Percentiles rank a stretch among this genome's conserved stretches.
These are phyloP conservation scores for Globisporangium splendens DNA, from an alignment of 352 stramenopile genomes.

Conservation along the genomic window DNA sequence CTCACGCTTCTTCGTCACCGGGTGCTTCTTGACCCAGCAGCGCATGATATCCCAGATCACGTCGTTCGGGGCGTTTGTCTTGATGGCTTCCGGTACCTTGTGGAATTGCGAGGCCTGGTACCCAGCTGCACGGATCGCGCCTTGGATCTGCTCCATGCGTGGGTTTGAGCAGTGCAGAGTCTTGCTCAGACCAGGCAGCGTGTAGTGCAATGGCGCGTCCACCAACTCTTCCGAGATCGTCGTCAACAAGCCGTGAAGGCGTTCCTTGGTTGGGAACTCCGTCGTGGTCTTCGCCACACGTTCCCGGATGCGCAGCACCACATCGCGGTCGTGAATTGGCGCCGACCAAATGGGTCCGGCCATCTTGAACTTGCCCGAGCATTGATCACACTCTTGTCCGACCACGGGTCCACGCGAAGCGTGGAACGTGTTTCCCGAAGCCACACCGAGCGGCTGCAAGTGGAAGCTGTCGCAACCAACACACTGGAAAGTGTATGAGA, in stretches of 20 bases:
- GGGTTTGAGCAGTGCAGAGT: conserved; percentile 92
- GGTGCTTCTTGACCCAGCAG: conserved; percentile 94
- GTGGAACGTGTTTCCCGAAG: conserved; percentile 84
- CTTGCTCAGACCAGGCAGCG: conserved; percentile 90
- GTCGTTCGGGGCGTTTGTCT: conserved; percentile 97
- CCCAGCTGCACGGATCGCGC: conserved; percentile 94
- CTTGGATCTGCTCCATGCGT: conserved; percentile 92
- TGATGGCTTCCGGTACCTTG: conserved; percentile 97
- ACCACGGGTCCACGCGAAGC: conserved; percentile 73
- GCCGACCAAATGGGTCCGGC: conserved; percentile 97
- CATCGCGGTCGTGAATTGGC: conserved; percentile 93
- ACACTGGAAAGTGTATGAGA: conserved; percentile 89
- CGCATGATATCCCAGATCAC: conserved; percentile 98
- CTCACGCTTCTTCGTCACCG: conserved; percentile 87
- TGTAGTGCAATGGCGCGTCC: conserved; percentile 97
- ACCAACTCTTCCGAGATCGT: conserved; percentile 94
- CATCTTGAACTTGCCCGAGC: conserved; percentile 85
- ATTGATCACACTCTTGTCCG: conserved; percentile 74
- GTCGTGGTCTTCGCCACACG: conserved; percentile 71
- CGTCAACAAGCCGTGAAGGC: conserved; percentile 94
- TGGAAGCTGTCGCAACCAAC: conserved; percentile 98
- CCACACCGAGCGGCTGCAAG: conserved; percentile 90
- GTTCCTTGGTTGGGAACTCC: conserved; percentile 91
- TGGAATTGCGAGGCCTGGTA: conserved; percentile 98
- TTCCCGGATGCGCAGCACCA: conserved; percentile 82